phyloP scores from a whole-genome alignment of 768 basidiomycete species.

The Agaricus bisporus region DNA sequence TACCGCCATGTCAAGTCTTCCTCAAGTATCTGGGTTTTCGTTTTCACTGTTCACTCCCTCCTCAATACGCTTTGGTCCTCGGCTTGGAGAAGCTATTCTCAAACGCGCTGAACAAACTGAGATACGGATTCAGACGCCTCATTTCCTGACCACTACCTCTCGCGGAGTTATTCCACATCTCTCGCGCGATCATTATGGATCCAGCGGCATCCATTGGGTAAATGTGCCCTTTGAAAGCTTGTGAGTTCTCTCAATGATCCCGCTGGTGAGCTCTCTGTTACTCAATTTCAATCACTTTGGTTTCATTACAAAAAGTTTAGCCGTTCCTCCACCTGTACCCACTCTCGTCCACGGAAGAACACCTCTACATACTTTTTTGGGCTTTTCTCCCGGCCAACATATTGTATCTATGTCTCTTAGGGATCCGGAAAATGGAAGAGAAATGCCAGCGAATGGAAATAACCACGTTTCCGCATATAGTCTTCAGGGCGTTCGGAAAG shows the following conservation, averaged over 20 bases:
- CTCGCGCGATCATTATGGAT: constrained; percentile 53
- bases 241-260: constrained; percentile 36
- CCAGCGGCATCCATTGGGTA: constrained; percentile 52
- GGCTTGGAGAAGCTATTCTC: constrained; percentile 27
- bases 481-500: constrained; percentile 69
- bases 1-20: constrained; percentile 3
- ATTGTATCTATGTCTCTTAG: constrained; percentile 56
- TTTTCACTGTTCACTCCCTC: constrained; percentile 13
- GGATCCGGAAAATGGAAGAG: constrained; percentile 56
- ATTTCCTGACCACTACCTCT: constrained; percentile 55
- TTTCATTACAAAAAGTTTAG: constrained; percentile 37
- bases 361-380: constrained; percentile 64
- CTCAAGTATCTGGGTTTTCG: background rate
- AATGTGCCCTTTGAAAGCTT: constrained; percentile 78
- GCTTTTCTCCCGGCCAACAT: constrained; percentile 41
- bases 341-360: constrained; percentile 45
- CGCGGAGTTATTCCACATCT: constrained; percentile 74
- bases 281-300: constrained; percentile 3
- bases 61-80: constrained; percentile 24
- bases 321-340: constrained; percentile 61
- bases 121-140: constrained; percentile 53
- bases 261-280: background rate
- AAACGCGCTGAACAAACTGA: constrained; percentile 13
- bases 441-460: constrained; percentile 72
- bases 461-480: constrained; percentile 49